Conservation (phyloP, 2,329 filamentous ascomycete species). For the Colletotrichum sp. region DNA sequence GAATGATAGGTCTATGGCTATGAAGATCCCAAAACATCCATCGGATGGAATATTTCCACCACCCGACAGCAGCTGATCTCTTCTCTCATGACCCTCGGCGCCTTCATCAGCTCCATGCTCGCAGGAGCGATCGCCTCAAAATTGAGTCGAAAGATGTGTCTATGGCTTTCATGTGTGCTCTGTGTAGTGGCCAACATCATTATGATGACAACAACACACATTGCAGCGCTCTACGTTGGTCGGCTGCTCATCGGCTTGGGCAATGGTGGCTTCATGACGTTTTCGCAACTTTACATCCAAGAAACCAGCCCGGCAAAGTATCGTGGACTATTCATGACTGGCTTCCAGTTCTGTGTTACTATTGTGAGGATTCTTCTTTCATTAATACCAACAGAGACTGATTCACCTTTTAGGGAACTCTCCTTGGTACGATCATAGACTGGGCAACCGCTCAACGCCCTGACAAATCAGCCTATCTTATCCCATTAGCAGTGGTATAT, state of each 20-base stretch:
- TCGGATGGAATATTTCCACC: conserved; percentile 51
- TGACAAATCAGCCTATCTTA: neutral
- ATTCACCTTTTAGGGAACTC: neutral
- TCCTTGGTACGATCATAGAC: neutral
- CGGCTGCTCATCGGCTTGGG: conserved; percentile 60
- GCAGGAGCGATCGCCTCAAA: conserved; percentile 32
- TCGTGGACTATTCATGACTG: conserved; percentile 50
- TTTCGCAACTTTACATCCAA: conserved; percentile 55
- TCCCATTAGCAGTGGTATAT: neutral
- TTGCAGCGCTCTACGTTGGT: conserved; percentile 59
- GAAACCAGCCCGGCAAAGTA: conserved; percentile 51
- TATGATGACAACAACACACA: conserved; percentile 46
- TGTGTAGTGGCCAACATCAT: neutral
- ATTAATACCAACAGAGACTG: fast-evolving
- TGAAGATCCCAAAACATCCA: conserved; percentile 16
- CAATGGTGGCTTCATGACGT: conserved; percentile 64
- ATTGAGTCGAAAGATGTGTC: neutral
- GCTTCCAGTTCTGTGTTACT: neutral
- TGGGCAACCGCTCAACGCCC: neutral
- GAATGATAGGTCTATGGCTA: neutral
- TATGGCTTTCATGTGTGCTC: neutral
- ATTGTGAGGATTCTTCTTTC: neutral
- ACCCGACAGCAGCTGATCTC: conserved; percentile 52
- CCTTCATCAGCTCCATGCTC: conserved; percentile 47
- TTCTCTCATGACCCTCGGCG: conserved; percentile 52